phyloP scores from a whole-genome alignment of 2,329 filamentous ascomycete genomes.

The Xylaria hypoxylon region DNA sequence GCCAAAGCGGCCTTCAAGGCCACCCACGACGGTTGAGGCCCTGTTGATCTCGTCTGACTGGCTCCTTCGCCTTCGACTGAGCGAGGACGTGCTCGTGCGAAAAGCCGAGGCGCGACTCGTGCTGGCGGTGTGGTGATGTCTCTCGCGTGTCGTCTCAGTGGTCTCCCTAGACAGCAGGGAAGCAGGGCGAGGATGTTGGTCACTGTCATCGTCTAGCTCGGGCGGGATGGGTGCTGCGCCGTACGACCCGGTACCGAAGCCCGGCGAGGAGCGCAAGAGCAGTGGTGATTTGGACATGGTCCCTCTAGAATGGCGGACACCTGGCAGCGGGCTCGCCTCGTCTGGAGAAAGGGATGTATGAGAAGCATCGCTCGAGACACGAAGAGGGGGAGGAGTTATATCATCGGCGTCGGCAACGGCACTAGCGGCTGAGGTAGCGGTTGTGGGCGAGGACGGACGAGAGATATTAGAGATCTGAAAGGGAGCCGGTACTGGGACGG shows the following conservation, averaged over 20 bases:
- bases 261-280: slow-evolving; percentile 69
- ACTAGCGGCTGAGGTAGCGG: slow-evolving; percentile 8
- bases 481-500: slow-evolving; percentile 9
- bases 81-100: slow-evolving; percentile 47
- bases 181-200: slow-evolving; percentile 43
- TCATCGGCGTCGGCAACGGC: slow-evolving; percentile 23
- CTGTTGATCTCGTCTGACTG: slow-evolving; percentile 62
- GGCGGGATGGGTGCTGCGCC: slow-evolving; percentile 65
- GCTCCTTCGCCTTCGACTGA: slow-evolving; percentile 47
- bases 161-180: slow-evolving; percentile 41
- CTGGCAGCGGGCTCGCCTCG: slow-evolving; percentile 42
- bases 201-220: slow-evolving; percentile 52
- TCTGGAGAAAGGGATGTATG: slow-evolving; percentile 29
- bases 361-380: slow-evolving; percentile 45
- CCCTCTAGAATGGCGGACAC: slow-evolving; percentile 38
- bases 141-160: slow-evolving; percentile 43
- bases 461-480: slow-evolving; percentile 12
- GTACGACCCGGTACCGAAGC: slow-evolving; percentile 70
- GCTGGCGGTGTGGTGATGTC: slow-evolving; percentile 44
- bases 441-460: slow-evolving; percentile 28
- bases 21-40: slow-evolving; percentile 62
- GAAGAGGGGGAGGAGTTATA: slow-evolving; percentile 36
- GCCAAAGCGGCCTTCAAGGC: slow-evolving; percentile 66
- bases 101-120: slow-evolving; percentile 43
- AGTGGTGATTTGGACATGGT: slow-evolving; percentile 64